Evolutionary conservation across 1,139 yeast species (phyloP).

Genomic region (Candida sp.): DNA sequence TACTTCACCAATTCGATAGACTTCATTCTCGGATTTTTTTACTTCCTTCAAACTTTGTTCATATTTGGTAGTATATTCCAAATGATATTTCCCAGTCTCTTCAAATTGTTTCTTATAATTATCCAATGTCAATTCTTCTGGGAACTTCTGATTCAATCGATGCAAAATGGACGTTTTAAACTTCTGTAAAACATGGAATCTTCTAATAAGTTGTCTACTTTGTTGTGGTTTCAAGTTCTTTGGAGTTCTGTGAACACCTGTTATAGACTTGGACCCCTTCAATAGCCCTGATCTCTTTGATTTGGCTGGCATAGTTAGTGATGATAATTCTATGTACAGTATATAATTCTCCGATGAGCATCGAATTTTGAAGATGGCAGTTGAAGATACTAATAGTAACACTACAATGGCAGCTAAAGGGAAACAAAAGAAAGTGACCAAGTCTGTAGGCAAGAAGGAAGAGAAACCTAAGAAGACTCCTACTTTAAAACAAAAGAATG

Average conservation of each 20-base stretch:
- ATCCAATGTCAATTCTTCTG: constrained; percentile 11
- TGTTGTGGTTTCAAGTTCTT: constrained; percentile 57
- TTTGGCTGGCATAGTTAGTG: background rate
- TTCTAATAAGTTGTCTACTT: constrained; percentile 63
- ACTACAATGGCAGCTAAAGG: background rate
- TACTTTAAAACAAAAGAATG: constrained; percentile 28
- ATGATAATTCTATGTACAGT: background rate
- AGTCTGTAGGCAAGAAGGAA: constrained; percentile 10
- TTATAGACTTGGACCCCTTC: constrained; percentile 27
- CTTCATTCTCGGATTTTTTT: constrained; percentile 11
- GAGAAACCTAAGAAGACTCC: constrained; percentile 17
- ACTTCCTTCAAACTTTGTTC: constrained; percentile 3
- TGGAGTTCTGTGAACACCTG: constrained; percentile 18
- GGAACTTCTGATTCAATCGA: constrained; percentile 15
- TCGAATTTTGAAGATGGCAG: background rate
- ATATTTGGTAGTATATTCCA: constrained; percentile 4
- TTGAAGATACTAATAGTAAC: background rate
- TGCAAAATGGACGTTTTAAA: constrained; percentile 37
- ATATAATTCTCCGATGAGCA: constrained; percentile 2
- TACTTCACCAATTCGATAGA: constrained; percentile 18
- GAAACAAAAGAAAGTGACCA: background rate
- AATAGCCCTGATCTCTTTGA: constrained; percentile 16
- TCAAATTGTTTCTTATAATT: constrained; percentile 18
- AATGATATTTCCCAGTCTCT: background rate
- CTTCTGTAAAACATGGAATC: constrained; percentile 64